Evolutionary conservation across 108 stramenopile species (phyloP), one percentile per base, ranked within the genome.

Genomic region (Thalassiosira profunda): DNA sequence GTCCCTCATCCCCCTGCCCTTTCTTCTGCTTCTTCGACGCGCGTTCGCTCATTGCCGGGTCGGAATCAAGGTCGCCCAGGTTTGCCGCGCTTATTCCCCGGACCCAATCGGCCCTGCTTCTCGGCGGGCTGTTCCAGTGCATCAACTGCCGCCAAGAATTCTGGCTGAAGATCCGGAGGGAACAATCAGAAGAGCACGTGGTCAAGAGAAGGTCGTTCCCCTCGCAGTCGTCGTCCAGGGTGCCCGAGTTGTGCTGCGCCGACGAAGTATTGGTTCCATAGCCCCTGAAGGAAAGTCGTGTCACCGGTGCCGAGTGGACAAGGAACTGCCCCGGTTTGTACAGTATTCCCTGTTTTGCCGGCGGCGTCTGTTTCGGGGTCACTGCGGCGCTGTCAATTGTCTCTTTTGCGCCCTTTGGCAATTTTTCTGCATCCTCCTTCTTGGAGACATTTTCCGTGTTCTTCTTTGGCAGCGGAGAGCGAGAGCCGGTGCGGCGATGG

Each of bases 151-250:
- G 78, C 94, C 91, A 92, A 41, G 60, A 63, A 42, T 86, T 82
- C 56, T 95, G 94, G 44, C 73, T 77, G 60, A 92, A 95, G 14
- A 95, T 90, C 31, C 88, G 71, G 7, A 84, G 76, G 0, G 81
- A 61, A 14, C 67, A 82, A 46, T 90, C 89, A 1, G 53, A 40
- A 9, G 74, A 58, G 55, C 87, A 95, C 37, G 74, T 84, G 28
- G 94, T 92, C 47, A 95, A 53, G 47, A 95, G 67, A 42, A 95
- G 66, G 67, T 95, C 94, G 51, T 92, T 95, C 12, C 91, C 94
- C 36, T 86, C 76, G 29, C 68, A 67, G 4, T 74, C 70, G 17
- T 72, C 43, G 56, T 49, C 71, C 7, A 53, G 20, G 36, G 25
- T 17, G 0, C 35, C 47, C 25, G 33, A 40, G 49, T 80, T 71